phyloP scores from a whole-genome alignment of 805 yeast genomes.

The Wickerhamomyces sydowiorum region DNA sequence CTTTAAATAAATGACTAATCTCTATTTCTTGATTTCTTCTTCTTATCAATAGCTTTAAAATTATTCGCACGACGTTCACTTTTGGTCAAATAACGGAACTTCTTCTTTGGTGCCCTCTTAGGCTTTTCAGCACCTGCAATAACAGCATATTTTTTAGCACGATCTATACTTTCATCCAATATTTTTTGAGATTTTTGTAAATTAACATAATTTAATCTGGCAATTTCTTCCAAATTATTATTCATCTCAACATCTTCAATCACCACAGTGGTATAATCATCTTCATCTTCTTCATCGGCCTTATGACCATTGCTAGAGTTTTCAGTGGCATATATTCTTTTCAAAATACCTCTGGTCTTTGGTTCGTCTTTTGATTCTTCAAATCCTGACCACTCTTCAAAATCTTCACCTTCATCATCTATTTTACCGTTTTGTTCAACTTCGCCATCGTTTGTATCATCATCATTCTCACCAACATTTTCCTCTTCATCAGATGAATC shows the following conservation, averaged over 20 bases:
- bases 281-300: constrained; percentile 19
- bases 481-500: constrained; percentile 6
- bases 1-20: constrained; percentile 5
- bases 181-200: constrained; percentile 62
- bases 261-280: constrained; percentile 38
- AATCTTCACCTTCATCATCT: constrained; percentile 14
- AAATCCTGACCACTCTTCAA: constrained; percentile 36
- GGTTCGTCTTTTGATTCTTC: constrained; percentile 21
- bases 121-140: constrained; percentile 25
- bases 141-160: constrained; percentile 82
- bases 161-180: constrained; percentile 63
- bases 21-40: constrained; percentile 22
- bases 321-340: constrained; percentile 6
- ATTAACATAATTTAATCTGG: constrained; percentile 68
- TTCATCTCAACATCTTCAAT: constrained; percentile 44
- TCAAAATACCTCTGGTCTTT: constrained; percentile 19
- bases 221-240: constrained; percentile 50
- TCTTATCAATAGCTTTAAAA: constrained; percentile 37
- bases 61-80: constrained; percentile 63
- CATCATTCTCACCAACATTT: constrained; percentile 10
- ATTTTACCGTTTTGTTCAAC: constrained; percentile 15
- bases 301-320: constrained; percentile 1
- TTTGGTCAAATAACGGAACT: constrained; percentile 84
- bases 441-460: constrained; percentile 26
- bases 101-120: constrained; percentile 52